Conservation (phyloP, 768 basidiomycete species). For the Suillus hirtellus region DNA sequence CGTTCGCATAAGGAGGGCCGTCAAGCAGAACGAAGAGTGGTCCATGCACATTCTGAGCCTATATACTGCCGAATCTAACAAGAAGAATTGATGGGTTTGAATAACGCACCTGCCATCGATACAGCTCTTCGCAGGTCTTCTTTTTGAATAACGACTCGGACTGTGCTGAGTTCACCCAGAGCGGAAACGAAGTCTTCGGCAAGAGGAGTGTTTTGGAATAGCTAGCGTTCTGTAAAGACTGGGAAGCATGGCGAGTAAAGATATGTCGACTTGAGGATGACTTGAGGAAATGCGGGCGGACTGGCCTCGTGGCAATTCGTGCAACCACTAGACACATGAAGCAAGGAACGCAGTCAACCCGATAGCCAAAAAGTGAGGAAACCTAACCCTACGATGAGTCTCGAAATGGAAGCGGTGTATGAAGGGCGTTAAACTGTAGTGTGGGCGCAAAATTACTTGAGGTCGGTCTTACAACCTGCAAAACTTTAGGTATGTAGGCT, state of each 20-base stretch:
- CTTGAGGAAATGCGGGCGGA: not conserved
- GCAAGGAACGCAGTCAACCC: not conserved
- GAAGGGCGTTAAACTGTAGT: no score
- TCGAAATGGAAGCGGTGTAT: no score
- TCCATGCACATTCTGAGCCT: conserved; percentile 69
- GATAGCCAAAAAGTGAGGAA: not conserved
- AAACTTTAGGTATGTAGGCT: no score
- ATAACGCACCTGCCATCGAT: conserved; percentile 70
- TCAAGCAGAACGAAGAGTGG: conserved; percentile 87
- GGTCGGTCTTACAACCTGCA: no score
- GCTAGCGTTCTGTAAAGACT: no score
- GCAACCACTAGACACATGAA: conserved; percentile 6
- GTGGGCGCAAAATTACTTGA: no score
- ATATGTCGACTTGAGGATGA: not conserved
- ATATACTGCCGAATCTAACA: conserved; percentile 8
- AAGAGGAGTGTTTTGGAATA: conserved; percentile 71
- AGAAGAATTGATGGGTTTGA: not conserved
- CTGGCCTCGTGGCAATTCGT: not conserved
- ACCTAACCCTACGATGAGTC: conserved; percentile 2
- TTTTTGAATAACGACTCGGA: conserved; percentile 58
- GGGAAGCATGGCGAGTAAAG: no score
- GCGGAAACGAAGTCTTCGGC: conserved; percentile 79
- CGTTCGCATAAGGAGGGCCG: conserved; percentile 97
- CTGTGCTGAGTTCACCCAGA: conserved; percentile 66
- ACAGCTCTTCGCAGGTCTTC: conserved; percentile 73